These are phyloP conservation scores for Fraxinus floribunda DNA, from an alignment of 305 asterid genomes.

Conservation along the genomic window DNA sequence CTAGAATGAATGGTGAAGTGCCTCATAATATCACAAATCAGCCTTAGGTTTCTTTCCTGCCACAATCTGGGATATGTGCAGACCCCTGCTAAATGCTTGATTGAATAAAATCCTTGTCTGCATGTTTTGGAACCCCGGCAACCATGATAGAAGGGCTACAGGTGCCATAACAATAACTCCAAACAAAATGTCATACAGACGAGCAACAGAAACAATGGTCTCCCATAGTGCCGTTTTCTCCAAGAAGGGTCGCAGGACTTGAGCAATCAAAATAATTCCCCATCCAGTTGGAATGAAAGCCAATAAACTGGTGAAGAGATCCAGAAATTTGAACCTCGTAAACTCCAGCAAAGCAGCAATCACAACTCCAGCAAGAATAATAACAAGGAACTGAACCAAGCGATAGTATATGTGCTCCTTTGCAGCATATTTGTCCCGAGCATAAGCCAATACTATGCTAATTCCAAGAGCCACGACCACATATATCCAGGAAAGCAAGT, in stretches of 20 bases:
- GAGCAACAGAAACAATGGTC: slow-evolving; percentile 45
- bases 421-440: slow-evolving; percentile 61
- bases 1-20: slow-evolving; percentile 13
- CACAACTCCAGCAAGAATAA: slow-evolving; percentile 40
- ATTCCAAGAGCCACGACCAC: slow-evolving; percentile 51
- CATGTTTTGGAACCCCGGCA: slow-evolving; percentile 71
- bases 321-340: slow-evolving; percentile 46
- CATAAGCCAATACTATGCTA: slow-evolving; percentile 45
- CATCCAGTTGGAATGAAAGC: slow-evolving; percentile 71
- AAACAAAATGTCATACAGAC: slow-evolving; percentile 58
- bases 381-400: slow-evolving; percentile 59
- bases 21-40: slow-evolving; percentile 39
- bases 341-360: slow-evolving; percentile 48
- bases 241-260: slow-evolving; percentile 51
- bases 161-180: slow-evolving; percentile 63
- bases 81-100: slow-evolving; percentile 70
- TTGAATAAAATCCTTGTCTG: slow-evolving; percentile 67
- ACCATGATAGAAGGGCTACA: slow-evolving; percentile 55
- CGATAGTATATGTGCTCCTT: slow-evolving; percentile 67
- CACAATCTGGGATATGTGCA: slow-evolving; percentile 64
- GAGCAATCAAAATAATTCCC: slow-evolving; percentile 56
- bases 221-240: slow-evolving; percentile 52
- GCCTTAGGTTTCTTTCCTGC: slow-evolving; percentile 57
- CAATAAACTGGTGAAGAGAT: slow-evolving; percentile 55
- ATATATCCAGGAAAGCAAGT: slow-evolving; percentile 58